Evolutionary conservation across 1,284 basidiomycete species (phyloP).

Genomic region (Irpex sp.): DNA sequence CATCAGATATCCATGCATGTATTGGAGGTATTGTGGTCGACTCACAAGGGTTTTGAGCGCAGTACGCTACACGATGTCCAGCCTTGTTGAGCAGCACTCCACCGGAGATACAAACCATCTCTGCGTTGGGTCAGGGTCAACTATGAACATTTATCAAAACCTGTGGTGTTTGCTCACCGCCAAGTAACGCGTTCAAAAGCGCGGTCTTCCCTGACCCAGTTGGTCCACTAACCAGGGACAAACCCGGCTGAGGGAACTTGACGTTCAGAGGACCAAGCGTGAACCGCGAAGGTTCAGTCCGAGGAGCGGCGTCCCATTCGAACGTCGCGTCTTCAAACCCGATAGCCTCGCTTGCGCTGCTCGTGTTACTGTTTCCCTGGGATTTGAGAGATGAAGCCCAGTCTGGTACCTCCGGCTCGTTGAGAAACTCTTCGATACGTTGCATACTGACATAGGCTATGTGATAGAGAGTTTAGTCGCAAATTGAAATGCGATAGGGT

Average conservation of each 20-base stretch:
- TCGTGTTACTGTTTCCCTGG: constrained; percentile 3
- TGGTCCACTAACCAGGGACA: constrained; percentile 66
- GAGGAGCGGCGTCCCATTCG: constrained; percentile 44
- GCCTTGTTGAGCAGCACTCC: constrained; percentile 58
- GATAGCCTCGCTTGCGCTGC: constrained; percentile 24
- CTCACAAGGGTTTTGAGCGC: constrained; percentile 62
- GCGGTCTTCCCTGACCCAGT: constrained; percentile 81
- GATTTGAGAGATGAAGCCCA: constrained; percentile 56
- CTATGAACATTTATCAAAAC: neutral
- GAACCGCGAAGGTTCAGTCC: constrained; percentile 33
- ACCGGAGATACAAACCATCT: constrained; percentile 28
- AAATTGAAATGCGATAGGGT: neutral
- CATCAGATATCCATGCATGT: neutral
- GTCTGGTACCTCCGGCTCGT: constrained; percentile 58
- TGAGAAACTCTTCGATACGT: constrained; percentile 57
- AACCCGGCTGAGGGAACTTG: constrained; percentile 48
- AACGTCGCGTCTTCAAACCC: constrained; percentile 53
- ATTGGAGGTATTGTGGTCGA: neutral
- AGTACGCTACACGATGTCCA: constrained; percentile 59
- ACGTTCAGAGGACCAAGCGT: constrained; percentile 55
- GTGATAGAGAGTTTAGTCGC: constrained; percentile 4
- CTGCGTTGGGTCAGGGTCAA: neutral
- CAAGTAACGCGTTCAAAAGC: constrained; percentile 57
- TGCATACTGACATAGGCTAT: constrained; percentile 67
- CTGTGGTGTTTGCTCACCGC: constrained; percentile 34